Evolutionary conservation across 2,329 filamentous ascomycete genomes (phyloP).

Genomic region (Tolypocladium inflatum): DNA sequence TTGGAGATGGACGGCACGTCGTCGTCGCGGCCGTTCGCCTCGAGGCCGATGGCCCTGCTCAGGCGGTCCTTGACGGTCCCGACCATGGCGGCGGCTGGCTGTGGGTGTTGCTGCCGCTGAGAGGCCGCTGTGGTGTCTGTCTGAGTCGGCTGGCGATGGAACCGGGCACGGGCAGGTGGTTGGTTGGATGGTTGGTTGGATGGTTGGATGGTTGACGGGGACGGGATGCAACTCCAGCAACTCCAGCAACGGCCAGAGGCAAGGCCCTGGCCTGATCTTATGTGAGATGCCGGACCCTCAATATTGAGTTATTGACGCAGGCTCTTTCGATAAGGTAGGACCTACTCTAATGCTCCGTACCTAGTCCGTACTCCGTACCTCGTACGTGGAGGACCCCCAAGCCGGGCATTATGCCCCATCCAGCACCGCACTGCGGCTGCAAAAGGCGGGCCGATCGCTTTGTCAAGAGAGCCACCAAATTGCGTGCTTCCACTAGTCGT

Average conservation of each 20-base stretch:
- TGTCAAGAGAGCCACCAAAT: constrained; percentile 15
- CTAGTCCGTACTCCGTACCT: not conserved
- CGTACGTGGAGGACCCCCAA: not conserved
- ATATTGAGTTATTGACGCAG: not conserved
- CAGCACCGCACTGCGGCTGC: not conserved
- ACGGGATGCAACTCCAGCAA: not conserved
- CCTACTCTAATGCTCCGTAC: not conserved
- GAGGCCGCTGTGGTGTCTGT: not conserved
- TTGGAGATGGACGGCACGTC: constrained; percentile 24
- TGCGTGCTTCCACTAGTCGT: constrained; percentile 25
- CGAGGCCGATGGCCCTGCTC: constrained; percentile 21
- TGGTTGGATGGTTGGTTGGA: no score
- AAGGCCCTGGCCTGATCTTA: not conserved
- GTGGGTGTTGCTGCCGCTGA: not conserved
- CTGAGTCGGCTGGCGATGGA: not conserved
- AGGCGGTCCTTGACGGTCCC: constrained; percentile 14
- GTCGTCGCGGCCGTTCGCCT: constrained; percentile 20
- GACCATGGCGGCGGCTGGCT: constrained; percentile 6
- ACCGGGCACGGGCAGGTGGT: no score
- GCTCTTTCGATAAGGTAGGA: not conserved
- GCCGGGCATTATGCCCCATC: not conserved
- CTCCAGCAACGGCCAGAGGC: no score
- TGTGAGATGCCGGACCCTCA: not conserved
- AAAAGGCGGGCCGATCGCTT: constrained; percentile 2
- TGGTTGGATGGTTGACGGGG: no score